These are phyloP conservation scores for Fusarium foetens DNA, from an alignment of 2,329 filamentous ascomycete genomes.

Conservation along the genomic window DNA sequence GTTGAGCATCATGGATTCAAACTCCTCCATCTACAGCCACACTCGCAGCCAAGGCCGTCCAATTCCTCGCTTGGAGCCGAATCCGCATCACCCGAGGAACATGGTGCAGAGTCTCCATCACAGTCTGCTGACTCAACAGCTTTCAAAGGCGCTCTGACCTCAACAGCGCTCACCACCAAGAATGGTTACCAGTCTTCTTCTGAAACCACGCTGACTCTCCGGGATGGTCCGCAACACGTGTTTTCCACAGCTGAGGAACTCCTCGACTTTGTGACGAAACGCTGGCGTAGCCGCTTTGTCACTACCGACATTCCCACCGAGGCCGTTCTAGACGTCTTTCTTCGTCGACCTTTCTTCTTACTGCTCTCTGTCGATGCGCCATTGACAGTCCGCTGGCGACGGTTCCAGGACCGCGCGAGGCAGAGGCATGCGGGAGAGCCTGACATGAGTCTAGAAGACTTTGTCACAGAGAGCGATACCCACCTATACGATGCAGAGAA, in stretches of 20 bases:
- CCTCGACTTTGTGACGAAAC: conserved; percentile 84
- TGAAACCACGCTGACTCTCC: conserved; percentile 43
- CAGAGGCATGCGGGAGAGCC: conserved; percentile 29
- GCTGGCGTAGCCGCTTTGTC: conserved; percentile 87
- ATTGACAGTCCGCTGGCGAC: conserved; percentile 82
- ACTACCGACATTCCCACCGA: conserved; percentile 85
- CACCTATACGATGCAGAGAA: conserved; percentile 76
- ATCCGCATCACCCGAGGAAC: conserved; percentile 20
- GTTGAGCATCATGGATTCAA: conserved; percentile 85
- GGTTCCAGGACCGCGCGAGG: conserved; percentile 65
- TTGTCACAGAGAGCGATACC: conserved; percentile 70
- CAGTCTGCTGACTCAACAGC: conserved; percentile 26
- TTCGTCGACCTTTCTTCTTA: conserved; percentile 89
- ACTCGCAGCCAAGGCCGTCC: conserved; percentile 10
- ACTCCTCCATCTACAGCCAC: conserved; percentile 68
- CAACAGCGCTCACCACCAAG: conserved; percentile 44
- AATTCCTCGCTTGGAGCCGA: conserved; percentile 12
- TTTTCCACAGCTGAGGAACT: conserved; percentile 75
- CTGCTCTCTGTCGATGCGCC: conserved; percentile 93
- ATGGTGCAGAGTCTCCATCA: conserved; percentile 11
- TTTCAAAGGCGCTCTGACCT: conserved; percentile 40
- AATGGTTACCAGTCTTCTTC: conserved; percentile 41
- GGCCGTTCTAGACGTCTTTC: conserved; percentile 76
- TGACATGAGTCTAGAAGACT: conserved; percentile 61
- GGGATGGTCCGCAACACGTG: conserved; percentile 44